Conservation (phyloP, 805 yeast species). For the Ascoidea rubescens region DNA sequence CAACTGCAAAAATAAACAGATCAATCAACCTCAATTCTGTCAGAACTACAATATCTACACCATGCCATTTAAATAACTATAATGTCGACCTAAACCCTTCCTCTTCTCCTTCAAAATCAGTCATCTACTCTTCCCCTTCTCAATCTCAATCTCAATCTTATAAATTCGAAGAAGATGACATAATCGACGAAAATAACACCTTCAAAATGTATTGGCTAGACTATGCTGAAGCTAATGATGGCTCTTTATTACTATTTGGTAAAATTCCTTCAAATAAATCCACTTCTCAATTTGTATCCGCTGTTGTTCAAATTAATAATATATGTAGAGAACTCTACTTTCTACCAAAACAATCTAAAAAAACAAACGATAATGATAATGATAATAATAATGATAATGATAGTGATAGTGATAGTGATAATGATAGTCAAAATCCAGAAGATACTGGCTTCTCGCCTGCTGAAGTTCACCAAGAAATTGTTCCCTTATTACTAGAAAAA, state of each 20-base stretch:
- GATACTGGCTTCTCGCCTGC: slow-evolving; percentile 24
- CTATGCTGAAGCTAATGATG: slow-evolving; percentile 57
- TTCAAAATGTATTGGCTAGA: slow-evolving; percentile 86
- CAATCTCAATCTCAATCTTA: background rate
- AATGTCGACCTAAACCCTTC: slow-evolving; percentile 7
- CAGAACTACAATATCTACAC: slow-evolving; percentile 7
- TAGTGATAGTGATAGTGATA: slow-evolving; percentile 58
- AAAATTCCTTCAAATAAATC: slow-evolving; percentile 51
- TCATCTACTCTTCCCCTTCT: slow-evolving; percentile 2
- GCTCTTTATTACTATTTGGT: slow-evolving; percentile 63
- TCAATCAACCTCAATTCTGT: slow-evolving; percentile 26
- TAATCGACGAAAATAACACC: slow-evolving; percentile 26
- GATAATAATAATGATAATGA: slow-evolving; percentile 36
- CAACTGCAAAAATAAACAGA: slow-evolving; percentile 26
- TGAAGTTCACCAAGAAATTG: slow-evolving; percentile 70
- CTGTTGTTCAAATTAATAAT: slow-evolving; percentile 62
- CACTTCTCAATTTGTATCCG: slow-evolving; percentile 37
- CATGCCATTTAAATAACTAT: slow-evolving; percentile 1
- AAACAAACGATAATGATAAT: slow-evolving; percentile 26
- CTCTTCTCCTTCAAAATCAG: slow-evolving; percentile 15
- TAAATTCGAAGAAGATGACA: slow-evolving; percentile 18
- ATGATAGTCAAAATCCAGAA: slow-evolving; percentile 17
- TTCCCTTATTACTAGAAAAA: slow-evolving; percentile 47
- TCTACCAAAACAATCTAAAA: slow-evolving; percentile 44
- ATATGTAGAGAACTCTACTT: slow-evolving; percentile 61